A percentile compares a stretch with the other conserved stretches of the same genome.
Conservation (phyloP, 192 early-diverging fungal species). For the Coemansia sp. region DNA sequence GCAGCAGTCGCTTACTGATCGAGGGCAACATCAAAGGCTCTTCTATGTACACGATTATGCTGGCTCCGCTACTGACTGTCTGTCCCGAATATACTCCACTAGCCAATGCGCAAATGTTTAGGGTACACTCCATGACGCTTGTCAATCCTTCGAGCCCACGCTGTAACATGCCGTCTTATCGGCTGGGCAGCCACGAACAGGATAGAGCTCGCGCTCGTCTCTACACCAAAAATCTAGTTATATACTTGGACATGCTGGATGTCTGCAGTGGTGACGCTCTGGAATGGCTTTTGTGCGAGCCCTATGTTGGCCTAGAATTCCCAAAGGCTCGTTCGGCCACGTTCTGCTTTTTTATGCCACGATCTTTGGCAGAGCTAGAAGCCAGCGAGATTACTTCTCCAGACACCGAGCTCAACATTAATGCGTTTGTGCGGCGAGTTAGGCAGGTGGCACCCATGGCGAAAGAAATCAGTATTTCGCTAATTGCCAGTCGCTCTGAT, state of each 20-base stretch:
- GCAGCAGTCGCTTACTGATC: neutral
- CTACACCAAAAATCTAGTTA: neutral
- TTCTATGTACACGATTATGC: neutral
- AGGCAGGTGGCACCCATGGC: neutral
- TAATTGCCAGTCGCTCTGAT: neutral
- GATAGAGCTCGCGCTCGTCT: neutral
- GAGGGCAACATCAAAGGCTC: neutral
- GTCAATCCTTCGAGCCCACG: neutral
- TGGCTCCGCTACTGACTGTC: neutral
- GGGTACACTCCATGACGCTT: neutral
- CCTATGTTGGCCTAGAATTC: neutral
- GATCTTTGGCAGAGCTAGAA: neutral
- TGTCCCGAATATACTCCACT: neutral
- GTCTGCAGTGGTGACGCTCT: neutral
- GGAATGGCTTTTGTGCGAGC: neutral
- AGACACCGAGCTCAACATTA: neutral
- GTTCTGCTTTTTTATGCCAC: neutral
- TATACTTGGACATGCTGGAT: neutral
- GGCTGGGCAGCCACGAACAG: neutral
- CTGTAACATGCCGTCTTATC: neutral
- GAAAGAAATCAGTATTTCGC: neutral
- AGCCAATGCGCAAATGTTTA: neutral
- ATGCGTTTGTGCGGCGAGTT: neutral
- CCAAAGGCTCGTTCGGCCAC: neutral
- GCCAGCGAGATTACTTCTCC: neutral